A percentile compares a stretch with the other conserved stretches of the same genome.
Conservation (phyloP, 192 early-diverging fungal genomes). For the Backusella liffmaniae region DNA sequence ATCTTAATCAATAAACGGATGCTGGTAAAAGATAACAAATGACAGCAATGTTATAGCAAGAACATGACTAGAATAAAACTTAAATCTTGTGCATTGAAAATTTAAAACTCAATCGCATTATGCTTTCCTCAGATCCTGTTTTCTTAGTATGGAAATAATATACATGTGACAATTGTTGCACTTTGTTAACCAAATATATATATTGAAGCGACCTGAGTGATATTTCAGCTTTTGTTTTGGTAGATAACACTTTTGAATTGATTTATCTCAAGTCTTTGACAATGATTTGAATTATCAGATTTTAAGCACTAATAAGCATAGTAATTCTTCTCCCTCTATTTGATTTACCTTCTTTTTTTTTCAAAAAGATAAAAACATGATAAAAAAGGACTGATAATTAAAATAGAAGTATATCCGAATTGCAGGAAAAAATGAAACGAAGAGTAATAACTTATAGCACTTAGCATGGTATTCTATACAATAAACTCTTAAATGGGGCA, state of each 20-base stretch:
- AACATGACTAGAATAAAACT: neutral
- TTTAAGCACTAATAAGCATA: neutral
- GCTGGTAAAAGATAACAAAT: neutral
- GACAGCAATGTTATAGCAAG: neutral
- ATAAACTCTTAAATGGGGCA: neutral
- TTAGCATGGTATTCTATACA: neutral
- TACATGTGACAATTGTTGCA: neutral
- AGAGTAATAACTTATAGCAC: neutral
- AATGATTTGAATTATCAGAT: neutral
- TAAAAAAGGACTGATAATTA: neutral
- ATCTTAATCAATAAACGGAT: neutral
- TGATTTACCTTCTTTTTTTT: neutral
- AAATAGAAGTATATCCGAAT: neutral
- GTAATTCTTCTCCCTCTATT: neutral
- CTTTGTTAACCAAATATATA: neutral
- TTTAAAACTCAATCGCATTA: conserved; percentile 2
- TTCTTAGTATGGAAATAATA: neutral
- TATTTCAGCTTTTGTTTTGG: neutral
- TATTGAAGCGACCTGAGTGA: neutral
- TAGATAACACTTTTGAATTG: neutral
- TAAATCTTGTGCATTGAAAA: neutral
- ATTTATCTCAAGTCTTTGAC: neutral
- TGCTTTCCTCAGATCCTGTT: neutral
- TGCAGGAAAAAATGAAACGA: neutral
- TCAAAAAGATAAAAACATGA: neutral